Percentiles rank a stretch among this genome's conserved stretches.
phyloP scores from a whole-genome alignment of 495 filamentous ascomycete species.

The Neurospora sp. region DNA sequence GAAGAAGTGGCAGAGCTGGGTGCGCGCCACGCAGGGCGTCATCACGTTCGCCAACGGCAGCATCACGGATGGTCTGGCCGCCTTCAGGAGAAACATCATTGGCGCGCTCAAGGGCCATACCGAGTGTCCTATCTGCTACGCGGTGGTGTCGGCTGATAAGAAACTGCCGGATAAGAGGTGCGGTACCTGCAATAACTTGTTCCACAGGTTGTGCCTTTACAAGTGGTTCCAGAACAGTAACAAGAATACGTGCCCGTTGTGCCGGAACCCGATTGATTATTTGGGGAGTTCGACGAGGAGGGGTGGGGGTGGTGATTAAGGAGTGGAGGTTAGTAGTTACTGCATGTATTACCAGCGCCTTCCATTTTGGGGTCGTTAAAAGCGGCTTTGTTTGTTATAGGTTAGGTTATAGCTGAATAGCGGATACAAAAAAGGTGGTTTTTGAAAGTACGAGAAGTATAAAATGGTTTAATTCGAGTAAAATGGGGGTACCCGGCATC shows the following conservation, averaged over 20 bases:
- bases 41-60: constrained; percentile 86
- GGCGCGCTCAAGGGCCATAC: constrained; percentile 85
- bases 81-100: constrained; percentile 74
- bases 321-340: background rate
- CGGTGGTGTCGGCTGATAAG: constrained; percentile 77
- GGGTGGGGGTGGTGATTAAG: constrained; percentile 1
- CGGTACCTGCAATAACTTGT: constrained; percentile 86
- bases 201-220: constrained; percentile 81
- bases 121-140: constrained; percentile 96
- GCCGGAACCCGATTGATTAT: constrained; percentile 74
- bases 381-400: background rate
- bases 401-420: background rate
- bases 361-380: background rate
- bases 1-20: constrained; percentile 80
- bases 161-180: constrained; percentile 85
- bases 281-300: constrained; percentile 21
- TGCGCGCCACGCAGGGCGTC: constrained; percentile 76
- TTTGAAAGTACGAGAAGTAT: background rate
- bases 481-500: background rate
- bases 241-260: constrained; percentile 80
- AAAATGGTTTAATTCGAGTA: background rate
- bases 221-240: constrained; percentile 95
- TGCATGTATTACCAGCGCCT: background rate
- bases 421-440: background rate
- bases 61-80: constrained; percentile 72